Percentiles rank a stretch among this genome's conserved stretches.
These are phyloP conservation scores for Zalaria obscura DNA, from an alignment of 2,329 filamentous ascomycete genomes.

Conservation along the genomic window DNA sequence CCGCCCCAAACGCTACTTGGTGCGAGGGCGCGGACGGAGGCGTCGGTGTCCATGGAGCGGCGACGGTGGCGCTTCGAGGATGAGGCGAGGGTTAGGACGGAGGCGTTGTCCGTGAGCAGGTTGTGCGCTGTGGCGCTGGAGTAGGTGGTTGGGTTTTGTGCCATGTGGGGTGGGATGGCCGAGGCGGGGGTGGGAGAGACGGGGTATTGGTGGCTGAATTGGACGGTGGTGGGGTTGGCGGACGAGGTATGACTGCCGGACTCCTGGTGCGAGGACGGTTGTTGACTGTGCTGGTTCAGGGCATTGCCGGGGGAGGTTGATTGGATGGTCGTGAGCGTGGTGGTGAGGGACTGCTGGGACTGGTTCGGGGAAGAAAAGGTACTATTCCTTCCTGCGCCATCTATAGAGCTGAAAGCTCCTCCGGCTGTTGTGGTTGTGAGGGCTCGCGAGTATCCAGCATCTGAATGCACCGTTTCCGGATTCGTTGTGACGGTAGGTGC, in stretches of 20 bases:
- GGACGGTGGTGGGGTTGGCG: slow-evolving; percentile 20
- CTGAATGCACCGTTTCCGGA: slow-evolving; percentile 59
- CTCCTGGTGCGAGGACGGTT: slow-evolving; percentile 13
- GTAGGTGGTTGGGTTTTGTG: slow-evolving; percentile 51
- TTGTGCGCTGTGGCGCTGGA: slow-evolving; percentile 68
- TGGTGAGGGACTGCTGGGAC: slow-evolving; percentile 66
- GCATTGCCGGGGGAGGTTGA: slow-evolving; percentile 49
- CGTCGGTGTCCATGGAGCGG: slow-evolving; percentile 72
- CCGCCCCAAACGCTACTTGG: slow-evolving; percentile 72
- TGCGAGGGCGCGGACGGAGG: slow-evolving; percentile 70
- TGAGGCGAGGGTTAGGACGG: slow-evolving; percentile 70
- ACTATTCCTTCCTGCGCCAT: slow-evolving; percentile 48
- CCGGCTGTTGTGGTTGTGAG: slow-evolving; percentile 61
- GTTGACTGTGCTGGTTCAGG: slow-evolving; percentile 16
- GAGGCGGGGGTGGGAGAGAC: slow-evolving; percentile 38
- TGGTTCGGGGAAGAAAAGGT: slow-evolving; percentile 75
- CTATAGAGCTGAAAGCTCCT: slow-evolving; percentile 44
- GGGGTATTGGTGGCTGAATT: slow-evolving; percentile 45
- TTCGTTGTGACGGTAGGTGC: slow-evolving; percentile 77
- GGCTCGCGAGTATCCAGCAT: slow-evolving; percentile 64
- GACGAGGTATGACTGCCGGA: not conserved
- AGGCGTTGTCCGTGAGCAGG: slow-evolving; percentile 71
- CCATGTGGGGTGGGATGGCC: slow-evolving; percentile 58
- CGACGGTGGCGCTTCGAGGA: slow-evolving; percentile 66
- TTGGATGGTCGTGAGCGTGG: slow-evolving; percentile 74